phyloP scores from a whole-genome alignment of 1,139 yeast genomes.

The Yamadazyma mexicana region DNA sequence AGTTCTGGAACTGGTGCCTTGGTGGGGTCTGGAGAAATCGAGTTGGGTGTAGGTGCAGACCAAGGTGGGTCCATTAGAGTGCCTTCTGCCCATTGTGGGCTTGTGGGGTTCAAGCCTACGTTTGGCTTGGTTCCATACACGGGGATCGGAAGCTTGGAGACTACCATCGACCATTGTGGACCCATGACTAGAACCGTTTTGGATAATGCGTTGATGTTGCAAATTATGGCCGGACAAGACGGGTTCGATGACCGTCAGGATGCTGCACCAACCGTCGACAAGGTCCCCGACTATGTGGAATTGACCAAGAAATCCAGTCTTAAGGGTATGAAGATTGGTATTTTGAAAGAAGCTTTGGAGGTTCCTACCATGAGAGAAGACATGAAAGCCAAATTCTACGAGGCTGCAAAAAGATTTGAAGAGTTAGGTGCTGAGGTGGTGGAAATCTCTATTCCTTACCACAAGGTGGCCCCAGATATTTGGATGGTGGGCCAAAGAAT shows the following conservation, averaged over 20 bases:
- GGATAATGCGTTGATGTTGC: constrained; percentile 11
- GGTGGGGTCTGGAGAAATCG: constrained; percentile 15
- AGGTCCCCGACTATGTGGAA: constrained; percentile 9
- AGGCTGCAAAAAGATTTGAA: constrained; percentile 13
- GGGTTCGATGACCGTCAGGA: constrained; percentile 22
- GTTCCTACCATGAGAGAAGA: constrained; percentile 14
- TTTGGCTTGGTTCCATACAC: constrained; percentile 17
- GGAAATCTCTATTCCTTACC: constrained; percentile 16
- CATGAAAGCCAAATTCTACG: constrained; percentile 10
- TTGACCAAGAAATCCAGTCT: constrained; percentile 7
- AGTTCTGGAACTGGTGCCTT: constrained; percentile 16
- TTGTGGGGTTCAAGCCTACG: constrained; percentile 17
- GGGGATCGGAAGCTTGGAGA: constrained; percentile 16
- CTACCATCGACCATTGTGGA: constrained; percentile 17
- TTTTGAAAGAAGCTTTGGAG: constrained; percentile 15
- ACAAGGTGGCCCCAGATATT: constrained; percentile 15
- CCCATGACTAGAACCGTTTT: constrained; percentile 15
- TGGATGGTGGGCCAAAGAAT: constrained; percentile 18
- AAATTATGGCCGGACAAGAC: constrained; percentile 17
- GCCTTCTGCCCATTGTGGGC: constrained; percentile 16
- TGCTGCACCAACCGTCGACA: constrained; percentile 27
- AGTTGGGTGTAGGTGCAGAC: constrained; percentile 15
- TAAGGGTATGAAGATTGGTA: constrained; percentile 15
- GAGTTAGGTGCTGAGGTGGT: constrained; percentile 16
- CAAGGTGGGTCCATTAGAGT: constrained; percentile 17